These are phyloP conservation scores for Aspergillus pseudonomiae DNA, from an alignment of 2,329 filamentous ascomycete species.

Conservation along the genomic window DNA sequence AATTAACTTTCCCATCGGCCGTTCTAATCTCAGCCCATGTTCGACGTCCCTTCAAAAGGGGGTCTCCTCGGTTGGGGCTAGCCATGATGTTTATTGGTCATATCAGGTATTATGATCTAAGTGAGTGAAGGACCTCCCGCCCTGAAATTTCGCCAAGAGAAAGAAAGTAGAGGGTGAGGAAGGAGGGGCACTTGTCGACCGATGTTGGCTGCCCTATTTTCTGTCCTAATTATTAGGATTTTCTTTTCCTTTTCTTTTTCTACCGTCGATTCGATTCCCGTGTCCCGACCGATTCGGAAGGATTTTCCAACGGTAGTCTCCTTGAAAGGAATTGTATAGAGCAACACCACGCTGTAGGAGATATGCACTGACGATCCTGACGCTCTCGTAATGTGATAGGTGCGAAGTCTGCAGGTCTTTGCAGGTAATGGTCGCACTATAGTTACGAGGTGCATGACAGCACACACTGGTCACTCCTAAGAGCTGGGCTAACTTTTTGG, in stretches of 20 bases:
- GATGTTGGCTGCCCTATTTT: not conserved
- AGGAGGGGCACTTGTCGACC: not conserved
- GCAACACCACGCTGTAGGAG: not conserved
- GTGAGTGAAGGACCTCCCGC: conserved; percentile 1
- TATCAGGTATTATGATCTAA: not conserved
- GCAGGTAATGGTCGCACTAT: not conserved
- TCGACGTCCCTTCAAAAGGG: conserved; percentile 19
- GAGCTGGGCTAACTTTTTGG: not conserved
- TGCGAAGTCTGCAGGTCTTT: conserved; percentile 7
- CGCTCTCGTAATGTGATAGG: not conserved
- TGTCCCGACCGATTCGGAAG: not conserved
- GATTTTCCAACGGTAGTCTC: not conserved
- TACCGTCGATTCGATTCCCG: not conserved
- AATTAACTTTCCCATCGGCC: conserved; percentile 29
- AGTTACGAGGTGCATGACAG: not conserved
- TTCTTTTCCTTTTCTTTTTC: not conserved
- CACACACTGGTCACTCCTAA: not conserved
- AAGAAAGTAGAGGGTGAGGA: not conserved
- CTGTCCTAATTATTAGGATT: not conserved
- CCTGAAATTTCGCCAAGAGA: conserved; percentile 16
- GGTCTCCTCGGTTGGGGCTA: not conserved
- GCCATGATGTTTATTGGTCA: not conserved
- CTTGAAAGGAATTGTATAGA: not conserved
- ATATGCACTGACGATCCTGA: conserved; percentile 1
- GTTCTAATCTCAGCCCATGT: conserved; percentile 23